phyloP scores from a whole-genome alignment of 495 filamentous ascomycete species.

The Neurospora intermedia region DNA sequence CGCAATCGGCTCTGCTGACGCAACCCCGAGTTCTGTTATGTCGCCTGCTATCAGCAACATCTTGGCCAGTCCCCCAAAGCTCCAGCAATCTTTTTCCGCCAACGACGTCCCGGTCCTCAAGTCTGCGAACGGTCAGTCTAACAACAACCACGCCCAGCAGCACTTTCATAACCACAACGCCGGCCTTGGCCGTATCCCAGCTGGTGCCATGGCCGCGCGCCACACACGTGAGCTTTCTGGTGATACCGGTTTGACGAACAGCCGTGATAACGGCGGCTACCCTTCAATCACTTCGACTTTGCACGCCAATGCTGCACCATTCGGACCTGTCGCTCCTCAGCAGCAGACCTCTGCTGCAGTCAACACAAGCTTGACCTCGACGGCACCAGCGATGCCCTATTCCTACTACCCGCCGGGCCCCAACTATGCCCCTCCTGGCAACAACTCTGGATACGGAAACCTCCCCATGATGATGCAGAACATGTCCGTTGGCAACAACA shows the following conservation, averaged over 20 bases:
- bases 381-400: conserved; percentile 27
- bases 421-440: conserved; percentile 15
- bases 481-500: conserved; percentile 38
- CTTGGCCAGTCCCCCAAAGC: conserved; percentile 49
- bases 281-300: conserved; percentile 56
- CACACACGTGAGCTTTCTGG: conserved; percentile 56
- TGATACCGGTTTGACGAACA: conserved; percentile 28
- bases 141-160: conserved; percentile 63
- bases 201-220: conserved; percentile 47
- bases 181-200: conserved; percentile 67
- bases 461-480: conserved; percentile 53
- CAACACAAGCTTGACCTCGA: conserved; percentile 25
- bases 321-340: conserved; percentile 41
- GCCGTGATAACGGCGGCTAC: conserved; percentile 37
- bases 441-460: conserved; percentile 24
- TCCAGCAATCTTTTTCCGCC: conserved; percentile 82
- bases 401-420: conserved; percentile 34
- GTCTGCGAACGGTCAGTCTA: conserved; percentile 26
- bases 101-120: conserved; percentile 86
- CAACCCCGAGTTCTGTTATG: conserved; percentile 18
- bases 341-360: conserved; percentile 20
- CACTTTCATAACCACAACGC: conserved; percentile 76
- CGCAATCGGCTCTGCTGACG: conserved; percentile 13
- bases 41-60: conserved; percentile 29
- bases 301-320: conserved; percentile 66